Conservation (phyloP, 2,329 filamentous ascomycete species). For the Xylaria sp. region DNA sequence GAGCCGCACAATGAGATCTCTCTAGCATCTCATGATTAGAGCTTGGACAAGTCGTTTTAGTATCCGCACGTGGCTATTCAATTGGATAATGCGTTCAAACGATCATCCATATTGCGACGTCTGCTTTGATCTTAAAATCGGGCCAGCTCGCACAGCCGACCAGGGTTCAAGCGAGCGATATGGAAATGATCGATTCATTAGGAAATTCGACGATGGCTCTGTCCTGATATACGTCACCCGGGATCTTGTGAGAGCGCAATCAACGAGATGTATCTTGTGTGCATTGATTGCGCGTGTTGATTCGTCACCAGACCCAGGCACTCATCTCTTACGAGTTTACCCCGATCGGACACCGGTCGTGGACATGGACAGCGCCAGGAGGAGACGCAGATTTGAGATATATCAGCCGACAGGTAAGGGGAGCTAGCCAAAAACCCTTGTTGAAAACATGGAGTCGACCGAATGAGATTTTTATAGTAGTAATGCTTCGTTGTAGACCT, state of each 20-base stretch:
- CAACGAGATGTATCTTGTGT: not conserved
- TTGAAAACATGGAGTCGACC: not conserved
- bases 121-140: not conserved
- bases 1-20: no score
- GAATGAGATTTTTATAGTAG: not conserved
- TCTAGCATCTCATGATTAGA: no score
- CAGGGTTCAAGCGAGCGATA: not conserved
- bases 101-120: not conserved
- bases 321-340: slow-evolving; percentile 1
- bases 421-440: not conserved
- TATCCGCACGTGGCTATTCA: no score
- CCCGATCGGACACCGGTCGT: not conserved
- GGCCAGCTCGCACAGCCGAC: not conserved
- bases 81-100: not conserved
- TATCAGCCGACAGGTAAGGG: not conserved
- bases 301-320: not conserved
- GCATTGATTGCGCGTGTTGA: not conserved
- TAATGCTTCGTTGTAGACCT: not conserved
- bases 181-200: not conserved
- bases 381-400: not conserved
- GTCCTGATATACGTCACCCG: not conserved
- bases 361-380: not conserved
- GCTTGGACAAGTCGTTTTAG: no score
- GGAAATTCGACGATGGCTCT: not conserved
- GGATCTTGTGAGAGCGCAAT: not conserved